Percentiles rank a stretch among this genome's conserved stretches.
Evolutionary conservation across 2,329 filamentous ascomycete species (phyloP).

Genomic region (Diaporthe caulivora): DNA sequence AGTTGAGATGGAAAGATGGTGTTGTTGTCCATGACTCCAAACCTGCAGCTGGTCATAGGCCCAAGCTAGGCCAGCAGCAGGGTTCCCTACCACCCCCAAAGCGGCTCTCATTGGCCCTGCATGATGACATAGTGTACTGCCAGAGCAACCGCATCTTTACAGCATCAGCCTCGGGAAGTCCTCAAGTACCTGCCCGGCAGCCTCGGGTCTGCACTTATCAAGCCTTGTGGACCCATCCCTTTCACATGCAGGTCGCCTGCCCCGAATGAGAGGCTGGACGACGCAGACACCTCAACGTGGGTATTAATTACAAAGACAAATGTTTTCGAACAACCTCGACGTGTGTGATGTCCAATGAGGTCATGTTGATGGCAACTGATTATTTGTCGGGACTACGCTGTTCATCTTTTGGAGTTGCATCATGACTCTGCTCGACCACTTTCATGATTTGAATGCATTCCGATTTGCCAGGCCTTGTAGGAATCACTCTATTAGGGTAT

Average conservation of each 20-base stretch:
- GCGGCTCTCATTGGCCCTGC: slow-evolving; percentile 24
- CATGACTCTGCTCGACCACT: background rate
- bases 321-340: background rate
- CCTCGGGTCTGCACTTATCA: slow-evolving; percentile 31
- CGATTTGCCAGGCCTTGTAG: background rate
- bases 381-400: background rate
- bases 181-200: background rate
- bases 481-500: slow-evolving; percentile 38
- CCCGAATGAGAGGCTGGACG: background rate
- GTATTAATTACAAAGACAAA: slow-evolving; percentile 11
- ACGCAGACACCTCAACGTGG: background rate
- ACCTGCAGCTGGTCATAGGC: background rate
- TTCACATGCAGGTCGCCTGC: slow-evolving; percentile 32
- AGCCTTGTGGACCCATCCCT: slow-evolving; percentile 31
- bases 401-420: background rate
- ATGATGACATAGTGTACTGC: slow-evolving; percentile 15
- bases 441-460: background rate
- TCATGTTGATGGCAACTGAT: background rate
- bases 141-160: no score
- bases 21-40: background rate
- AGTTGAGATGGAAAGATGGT: background rate
- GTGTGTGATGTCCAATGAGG: background rate
- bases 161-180: background rate
- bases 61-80: background rate
- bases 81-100: background rate